Base-by-base conservation (phyloP, 2,329 filamentous ascomycete species). In the Penicillium capsulatum region DNA sequence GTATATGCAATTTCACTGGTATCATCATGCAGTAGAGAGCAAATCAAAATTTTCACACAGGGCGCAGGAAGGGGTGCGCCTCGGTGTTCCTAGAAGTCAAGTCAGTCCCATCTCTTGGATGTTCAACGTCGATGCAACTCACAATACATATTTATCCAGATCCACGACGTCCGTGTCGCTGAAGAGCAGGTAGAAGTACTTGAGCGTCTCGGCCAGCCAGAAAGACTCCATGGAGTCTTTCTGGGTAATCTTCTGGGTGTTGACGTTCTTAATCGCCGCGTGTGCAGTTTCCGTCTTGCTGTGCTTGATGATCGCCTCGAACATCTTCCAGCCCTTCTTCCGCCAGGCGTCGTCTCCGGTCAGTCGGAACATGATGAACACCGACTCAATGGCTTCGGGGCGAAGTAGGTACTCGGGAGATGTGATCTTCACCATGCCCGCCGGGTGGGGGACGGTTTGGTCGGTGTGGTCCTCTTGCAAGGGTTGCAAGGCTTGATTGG, bases 351-450 rank as follows among this genome's bases (percentile, higher is more conserved):
- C 51, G 47, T 86, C 78, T 17, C 83, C 84, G 0, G 84, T 88
- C 42, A 86, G 71, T 41, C 84, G 77, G 60, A 83, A 87, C 71
- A 91, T 78, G 57, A 87, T 77, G 62, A 87, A 91, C 3, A 92
- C 77, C 10, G 80, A 84, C 67, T 91, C 86, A 38, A 91, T 87
- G 2, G 85, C 85, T 65, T 91, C 86, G 14, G 85, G 85, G 6
- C 68, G 57, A 58, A 73, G 51, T 20, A 66, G 59, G 47, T 70
- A 73, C 39, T 66, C 57, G 3, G 62, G 55, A 8, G 54, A 54
- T 1, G 50, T 47, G 27, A 73, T 64, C 20, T 58, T 59, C 7
- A 62, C 63, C 47, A 72, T 63, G 4, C 69, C 69, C 10, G 60
- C 52, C 9, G 69, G 68, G 19, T 72, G 55, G 28, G 66, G 66